Evolutionary conservation across 139 green algal species (phyloP), one percentile per base, ranked within the genome.

Genomic region (Pseudopediastrum boryanum): DNA sequence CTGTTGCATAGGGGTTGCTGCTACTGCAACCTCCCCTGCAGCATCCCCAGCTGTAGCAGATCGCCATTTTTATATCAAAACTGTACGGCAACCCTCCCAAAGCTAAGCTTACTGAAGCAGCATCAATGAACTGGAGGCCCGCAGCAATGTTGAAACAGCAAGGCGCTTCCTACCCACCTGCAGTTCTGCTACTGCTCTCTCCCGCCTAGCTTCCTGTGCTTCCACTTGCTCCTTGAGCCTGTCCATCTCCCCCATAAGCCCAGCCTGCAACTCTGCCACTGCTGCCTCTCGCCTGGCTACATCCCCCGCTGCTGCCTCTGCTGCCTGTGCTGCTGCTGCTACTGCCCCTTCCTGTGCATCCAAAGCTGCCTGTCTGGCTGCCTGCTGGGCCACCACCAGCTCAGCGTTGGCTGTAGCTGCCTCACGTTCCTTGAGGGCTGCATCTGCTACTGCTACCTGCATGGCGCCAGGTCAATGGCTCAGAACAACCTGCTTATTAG

Each of bases 201-300:
- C 21, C 6, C 62, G 59, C 21, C 48, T 42, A 0, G 19, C 35
- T 52, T 81, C 74, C 52, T 74, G 73, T n/a, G 29, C 63, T 33
- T 48, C 31, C 10, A 72, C 44, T 63, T 81, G 74, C 6, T 81
- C 36, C 29, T 2, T 38, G 10, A 81, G 62, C 41, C 52, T 36
- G 10, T 31, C 38, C 23, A 63, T 48, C 50, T 81, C 74, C 21
- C 46, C 46, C 27, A 48, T 39, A 31, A 81, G 59, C 36, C 74
- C 59, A 25, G 46, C 44, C 43, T 81, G 63, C 62, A 81, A 29
- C 61, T 81, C 62, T 3, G 72, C 62, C 27, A 81, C 62, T 46
- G 72, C 61, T 27, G 44, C 46, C 59, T 72, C 36, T 8, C 54
- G n/a, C 54, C 43, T 9, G 44, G 46, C 61, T 74, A 63, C 61